phyloP scores from a whole-genome alignment of 345 rosid species.

The Salix dunnii region DNA sequence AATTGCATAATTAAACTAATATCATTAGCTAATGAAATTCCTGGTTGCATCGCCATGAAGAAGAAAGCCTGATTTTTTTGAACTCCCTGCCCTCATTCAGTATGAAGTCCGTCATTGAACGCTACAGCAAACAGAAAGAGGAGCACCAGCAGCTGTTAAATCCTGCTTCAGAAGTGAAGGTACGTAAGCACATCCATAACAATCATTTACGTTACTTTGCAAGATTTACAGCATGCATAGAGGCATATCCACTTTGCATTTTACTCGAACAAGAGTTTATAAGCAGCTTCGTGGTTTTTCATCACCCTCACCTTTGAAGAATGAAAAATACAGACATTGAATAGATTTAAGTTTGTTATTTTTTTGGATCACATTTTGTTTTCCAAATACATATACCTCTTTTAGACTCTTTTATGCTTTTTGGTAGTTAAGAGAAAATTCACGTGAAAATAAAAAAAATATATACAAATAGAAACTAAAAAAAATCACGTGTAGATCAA shows the following conservation, averaged over 20 bases:
- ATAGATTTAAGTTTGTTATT: too few species aligned
- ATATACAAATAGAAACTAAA: too few species aligned
- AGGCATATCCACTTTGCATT: background rate
- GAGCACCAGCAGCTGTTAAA: conserved; percentile 45
- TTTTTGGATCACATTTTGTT: too few species aligned
- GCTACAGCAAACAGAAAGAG: conserved; percentile 61
- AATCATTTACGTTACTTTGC: background rate
- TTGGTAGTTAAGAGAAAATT: too few species aligned
- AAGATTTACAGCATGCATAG: background rate
- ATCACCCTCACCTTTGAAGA: background rate
- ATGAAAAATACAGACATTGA: too few species aligned
- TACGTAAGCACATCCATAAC: conserved; percentile 20
- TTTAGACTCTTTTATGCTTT: too few species aligned
- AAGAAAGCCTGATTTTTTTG: background rate
- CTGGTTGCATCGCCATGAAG: background rate
- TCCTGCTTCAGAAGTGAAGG: conserved; percentile 69
- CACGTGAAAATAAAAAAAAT: too few species aligned
- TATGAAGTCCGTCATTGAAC: conserved; percentile 57
- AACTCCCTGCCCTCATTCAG: conserved; percentile 26
- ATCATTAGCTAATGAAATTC: background rate
- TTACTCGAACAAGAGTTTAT: background rate
- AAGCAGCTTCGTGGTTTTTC: background rate
- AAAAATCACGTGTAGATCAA: too few species aligned
- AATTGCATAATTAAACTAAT: too few species aligned
- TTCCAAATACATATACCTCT: too few species aligned